Base-by-base conservation (phyloP, 257 asterid genomes). In the Cordia subcordata region DNA sequence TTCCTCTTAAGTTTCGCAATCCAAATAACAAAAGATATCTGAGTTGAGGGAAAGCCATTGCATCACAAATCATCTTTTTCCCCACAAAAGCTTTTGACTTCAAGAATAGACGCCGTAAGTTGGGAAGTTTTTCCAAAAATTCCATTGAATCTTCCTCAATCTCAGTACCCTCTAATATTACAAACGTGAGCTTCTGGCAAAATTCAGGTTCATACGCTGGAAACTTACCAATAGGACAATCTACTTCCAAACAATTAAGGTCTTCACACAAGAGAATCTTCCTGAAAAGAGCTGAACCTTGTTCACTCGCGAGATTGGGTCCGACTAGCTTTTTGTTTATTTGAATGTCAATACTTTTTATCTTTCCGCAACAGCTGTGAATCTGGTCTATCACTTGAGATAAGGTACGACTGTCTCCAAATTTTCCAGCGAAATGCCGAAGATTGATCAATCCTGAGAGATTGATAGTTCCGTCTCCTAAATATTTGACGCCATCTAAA, bases 11-110 rank as follows among this genome's bases (percentile, higher is more conserved):
- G 35, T 55, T 44, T n/a, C 45, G n/a, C 8, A 64, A 14, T 21
- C 22, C 11, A 6, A 0, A 0, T n/a, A 64, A 13, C 0, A 0
- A 0, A 5, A 64, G 47, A 27, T 0, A 0, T 1, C 6, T n/a
- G 16, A 54, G 68, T 15, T 53, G 17, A 8, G 61, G 61, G 42
- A 63, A 63, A 8, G 52, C 68, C 33, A 9, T 10, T 10, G 11
- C 40, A 54, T 22, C 42, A 38, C 35, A 63, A 11, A 12, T 11
- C 54, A 54, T 63, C 17, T 54, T 19, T 40, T 13, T 54, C 15
- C 68, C 68, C 11, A 37, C 6, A 38, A 40, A 63, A 0, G 61
- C 11, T 15, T 54, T 14, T 8, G 0, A 0, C 9, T 0, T 18
- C 11, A 64, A 18, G n/a, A 5, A 0, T 16, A 64, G 55, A 1